Conservation (phyloP, 345 rosid species). For the Orychophragmus violaceus region DNA sequence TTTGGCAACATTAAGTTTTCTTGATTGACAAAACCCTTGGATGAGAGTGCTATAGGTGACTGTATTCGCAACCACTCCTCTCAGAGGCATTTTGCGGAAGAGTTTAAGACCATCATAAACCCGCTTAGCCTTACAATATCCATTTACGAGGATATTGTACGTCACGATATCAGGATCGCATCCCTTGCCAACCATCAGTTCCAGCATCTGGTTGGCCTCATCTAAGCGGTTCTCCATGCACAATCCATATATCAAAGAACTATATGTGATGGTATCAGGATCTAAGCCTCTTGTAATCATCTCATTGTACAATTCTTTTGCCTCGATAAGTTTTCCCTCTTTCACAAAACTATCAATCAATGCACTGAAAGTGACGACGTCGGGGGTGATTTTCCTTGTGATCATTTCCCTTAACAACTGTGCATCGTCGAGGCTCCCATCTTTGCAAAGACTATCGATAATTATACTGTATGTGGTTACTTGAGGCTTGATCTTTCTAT, state of each 20-base stretch:
- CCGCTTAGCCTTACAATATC: no score
- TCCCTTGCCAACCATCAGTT: not conserved
- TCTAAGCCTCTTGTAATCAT: not conserved
- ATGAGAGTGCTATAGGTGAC: no score
- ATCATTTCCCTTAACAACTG: not conserved
- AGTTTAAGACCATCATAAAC: no score
- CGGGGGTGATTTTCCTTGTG: not conserved
- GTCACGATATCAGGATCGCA: no score
- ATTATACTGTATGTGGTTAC: not conserved
- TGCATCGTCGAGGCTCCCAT: no score
- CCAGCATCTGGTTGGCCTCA: not conserved
- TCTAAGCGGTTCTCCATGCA: not conserved
- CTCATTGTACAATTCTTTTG: not conserved
- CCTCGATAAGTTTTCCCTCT: not conserved
- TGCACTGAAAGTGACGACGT: not conserved
- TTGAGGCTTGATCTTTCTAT: not conserved
- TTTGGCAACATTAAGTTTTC: no score
- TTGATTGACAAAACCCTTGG: no score
- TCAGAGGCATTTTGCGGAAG: no score
- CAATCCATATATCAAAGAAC: not conserved
- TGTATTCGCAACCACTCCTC: no score
- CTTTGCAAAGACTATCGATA: not conserved
- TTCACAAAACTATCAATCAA: not conserved
- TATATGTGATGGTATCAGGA: not conserved
- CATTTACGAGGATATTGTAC: no score